phyloP scores from a whole-genome alignment of 495 filamentous ascomycete genomes.

The Parathielavia hyrcaniae region DNA sequence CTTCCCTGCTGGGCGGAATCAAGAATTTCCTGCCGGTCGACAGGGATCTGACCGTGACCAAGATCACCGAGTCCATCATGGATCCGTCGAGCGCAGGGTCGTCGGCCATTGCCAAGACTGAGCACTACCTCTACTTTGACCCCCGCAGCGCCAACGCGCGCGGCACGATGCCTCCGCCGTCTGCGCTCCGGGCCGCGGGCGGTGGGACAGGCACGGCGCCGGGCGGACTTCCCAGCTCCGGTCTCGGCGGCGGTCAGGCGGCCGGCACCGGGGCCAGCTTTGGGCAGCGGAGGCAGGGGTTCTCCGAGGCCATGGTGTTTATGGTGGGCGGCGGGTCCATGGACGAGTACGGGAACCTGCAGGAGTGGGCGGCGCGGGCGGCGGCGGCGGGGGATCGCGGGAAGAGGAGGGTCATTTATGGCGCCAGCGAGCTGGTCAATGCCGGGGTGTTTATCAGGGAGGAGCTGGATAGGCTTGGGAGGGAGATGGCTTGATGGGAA shows the following conservation, averaged over 20 bases:
- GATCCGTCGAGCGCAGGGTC: slow-evolving; percentile 84
- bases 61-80: slow-evolving; percentile 98
- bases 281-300: slow-evolving; percentile 87
- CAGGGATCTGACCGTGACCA: slow-evolving; percentile 91
- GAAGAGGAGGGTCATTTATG: slow-evolving; percentile 82
- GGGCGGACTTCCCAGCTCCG: slow-evolving; percentile 40
- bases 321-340: slow-evolving; percentile 95
- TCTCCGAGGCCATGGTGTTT: slow-evolving; percentile 93
- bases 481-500: slow-evolving; percentile 36
- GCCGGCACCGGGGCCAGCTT: slow-evolving; percentile 79
- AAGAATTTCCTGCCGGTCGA: slow-evolving; percentile 97
- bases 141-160: slow-evolving; percentile 87
- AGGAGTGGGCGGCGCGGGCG: slow-evolving; percentile 86
- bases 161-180: slow-evolving; percentile 79
- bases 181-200: slow-evolving; percentile 42
- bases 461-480: slow-evolving; percentile 73
- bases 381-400: slow-evolving; percentile 48
- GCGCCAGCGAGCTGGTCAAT: slow-evolving; percentile 89
- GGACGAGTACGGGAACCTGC: slow-evolving; percentile 98
- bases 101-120: slow-evolving; percentile 91
- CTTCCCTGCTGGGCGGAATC: slow-evolving; percentile 92
- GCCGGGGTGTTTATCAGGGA: slow-evolving; percentile 78
- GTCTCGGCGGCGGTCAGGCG: slow-evolving; percentile 40
- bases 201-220: slow-evolving; percentile 32
- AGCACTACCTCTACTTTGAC: slow-evolving; percentile 98